phyloP scores from a whole-genome alignment of 2,329 filamentous ascomycete species.

The Acrocalymma vagum region DNA sequence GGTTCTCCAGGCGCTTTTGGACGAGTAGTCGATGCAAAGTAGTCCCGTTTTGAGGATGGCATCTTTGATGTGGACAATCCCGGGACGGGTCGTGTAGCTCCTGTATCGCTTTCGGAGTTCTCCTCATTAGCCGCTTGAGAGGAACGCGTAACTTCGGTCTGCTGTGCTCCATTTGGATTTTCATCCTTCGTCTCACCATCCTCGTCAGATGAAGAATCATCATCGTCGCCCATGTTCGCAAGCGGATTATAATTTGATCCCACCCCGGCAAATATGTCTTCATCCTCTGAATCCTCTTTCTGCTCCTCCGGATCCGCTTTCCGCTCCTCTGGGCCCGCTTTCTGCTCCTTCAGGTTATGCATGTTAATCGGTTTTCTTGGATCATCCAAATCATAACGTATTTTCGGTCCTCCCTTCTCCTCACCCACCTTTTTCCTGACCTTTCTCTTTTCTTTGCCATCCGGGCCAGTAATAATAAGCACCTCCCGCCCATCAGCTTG shows the following conservation, averaged over 20 bases:
- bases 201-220: conserved; percentile 54
- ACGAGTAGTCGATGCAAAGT: conserved; percentile 24
- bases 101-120: conserved; percentile 8
- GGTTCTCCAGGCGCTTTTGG: conserved; percentile 33
- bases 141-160: conserved; percentile 1
- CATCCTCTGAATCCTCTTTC: conserved; percentile 59
- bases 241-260: conserved; percentile 69
- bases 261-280: conserved; percentile 70
- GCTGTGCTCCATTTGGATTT: background rate
- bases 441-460: conserved; percentile 70
- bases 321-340: no score
- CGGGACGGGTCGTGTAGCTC: conserved; percentile 8
- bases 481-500: conserved; percentile 66
- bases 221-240: conserved; percentile 59
- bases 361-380: conserved; percentile 54
- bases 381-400: conserved; percentile 55
- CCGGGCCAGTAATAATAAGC: conserved; percentile 64
- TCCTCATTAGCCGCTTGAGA: conserved; percentile 3
- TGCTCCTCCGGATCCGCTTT: conserved; percentile 39
- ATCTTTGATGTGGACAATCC: conserved; percentile 6
- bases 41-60: conserved; percentile 27
- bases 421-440: conserved; percentile 60
- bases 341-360: conserved; percentile 44
- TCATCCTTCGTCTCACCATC: conserved; percentile 31
- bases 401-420: conserved; percentile 34